Evolutionary conservation across 2,329 filamentous ascomycete genomes (phyloP).

Genomic region (Neoarthrinium moseri): DNA sequence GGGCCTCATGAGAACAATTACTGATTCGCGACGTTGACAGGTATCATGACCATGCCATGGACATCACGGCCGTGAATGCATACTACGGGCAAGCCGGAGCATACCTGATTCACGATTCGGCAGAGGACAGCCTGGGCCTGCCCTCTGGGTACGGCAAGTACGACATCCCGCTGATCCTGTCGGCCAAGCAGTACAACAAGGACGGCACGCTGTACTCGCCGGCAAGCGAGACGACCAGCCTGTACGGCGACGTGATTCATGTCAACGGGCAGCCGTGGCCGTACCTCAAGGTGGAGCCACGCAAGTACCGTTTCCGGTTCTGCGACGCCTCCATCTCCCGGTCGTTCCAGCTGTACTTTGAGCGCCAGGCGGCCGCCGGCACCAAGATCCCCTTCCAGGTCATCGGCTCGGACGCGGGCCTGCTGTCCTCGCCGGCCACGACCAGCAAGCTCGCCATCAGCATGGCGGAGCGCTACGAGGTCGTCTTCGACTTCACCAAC

Average conservation of each 20-base stretch:
- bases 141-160: slow-evolving; percentile 48
- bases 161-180: slow-evolving; percentile 51
- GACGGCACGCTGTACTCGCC: slow-evolving; percentile 49
- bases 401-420: slow-evolving; percentile 53
- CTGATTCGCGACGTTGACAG: too few species aligned
- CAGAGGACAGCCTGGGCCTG: slow-evolving; percentile 46
- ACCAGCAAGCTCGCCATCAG: slow-evolving; percentile 42
- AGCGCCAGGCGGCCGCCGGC: slow-evolving; percentile 25
- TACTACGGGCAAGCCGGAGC: slow-evolving; percentile 57
- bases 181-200: slow-evolving; percentile 49
- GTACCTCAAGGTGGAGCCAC: slow-evolving; percentile 54
- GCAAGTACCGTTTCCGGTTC: slow-evolving; percentile 58
- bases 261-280: slow-evolving; percentile 62
- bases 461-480: slow-evolving; percentile 58
- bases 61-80: slow-evolving; percentile 50
- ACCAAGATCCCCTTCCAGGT: slow-evolving; percentile 45
- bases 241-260: slow-evolving; percentile 58
- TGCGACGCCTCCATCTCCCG: slow-evolving; percentile 49
- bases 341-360: slow-evolving; percentile 48
- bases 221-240: slow-evolving; percentile 39
- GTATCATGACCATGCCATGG: slow-evolving; percentile 50
- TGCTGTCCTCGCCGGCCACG: slow-evolving; percentile 43
- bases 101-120: slow-evolving; percentile 51
- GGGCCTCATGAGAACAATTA: too few species aligned
- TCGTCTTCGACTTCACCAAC: slow-evolving; percentile 53